These are phyloP conservation scores for Calocera cornea DNA, from an alignment of 768 basidiomycete genomes.

Conservation along the genomic window DNA sequence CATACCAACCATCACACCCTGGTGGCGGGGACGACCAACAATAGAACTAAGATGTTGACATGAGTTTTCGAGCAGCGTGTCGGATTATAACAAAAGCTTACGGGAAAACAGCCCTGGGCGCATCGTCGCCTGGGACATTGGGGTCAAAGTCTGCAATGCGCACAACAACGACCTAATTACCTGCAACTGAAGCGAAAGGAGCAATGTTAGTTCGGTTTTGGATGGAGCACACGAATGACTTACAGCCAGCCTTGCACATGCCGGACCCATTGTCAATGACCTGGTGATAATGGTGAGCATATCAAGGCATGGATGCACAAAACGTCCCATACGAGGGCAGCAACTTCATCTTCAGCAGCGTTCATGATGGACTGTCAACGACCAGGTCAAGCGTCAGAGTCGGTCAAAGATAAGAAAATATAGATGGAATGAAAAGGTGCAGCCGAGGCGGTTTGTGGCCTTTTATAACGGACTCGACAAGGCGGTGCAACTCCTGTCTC, in stretches of 20 bases:
- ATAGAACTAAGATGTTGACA: conserved; percentile 46
- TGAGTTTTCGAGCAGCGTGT: neutral
- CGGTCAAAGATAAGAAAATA: neutral
- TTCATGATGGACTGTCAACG: neutral
- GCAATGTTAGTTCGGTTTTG: conserved; percentile 15
- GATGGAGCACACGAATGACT: conserved; percentile 20
- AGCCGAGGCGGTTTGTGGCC: neutral
- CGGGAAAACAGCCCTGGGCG: conserved; percentile 89
- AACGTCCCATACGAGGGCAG: conserved; percentile 36
- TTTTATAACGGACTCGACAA: neutral
- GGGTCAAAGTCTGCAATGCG: conserved; percentile 1
- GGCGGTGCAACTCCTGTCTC: conserved; percentile 4
- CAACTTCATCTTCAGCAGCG: conserved; percentile 43
- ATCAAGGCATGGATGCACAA: neutral
- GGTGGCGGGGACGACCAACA: conserved; percentile 87
- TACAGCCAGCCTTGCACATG: conserved; percentile 99
- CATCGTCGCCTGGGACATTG: conserved; percentile 59
- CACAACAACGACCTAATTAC: conserved; percentile 24
- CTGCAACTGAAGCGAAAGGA: conserved; percentile 40
- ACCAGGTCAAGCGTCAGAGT: neutral
- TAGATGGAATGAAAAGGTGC: neutral
- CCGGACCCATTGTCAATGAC: conserved; percentile 92
- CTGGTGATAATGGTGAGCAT: neutral
- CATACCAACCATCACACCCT: conserved; percentile 96
- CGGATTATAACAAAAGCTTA: conserved; percentile 32